Base-by-base conservation (phyloP, 2,329 filamentous ascomycete genomes). In the Aureobasidium sp. region DNA sequence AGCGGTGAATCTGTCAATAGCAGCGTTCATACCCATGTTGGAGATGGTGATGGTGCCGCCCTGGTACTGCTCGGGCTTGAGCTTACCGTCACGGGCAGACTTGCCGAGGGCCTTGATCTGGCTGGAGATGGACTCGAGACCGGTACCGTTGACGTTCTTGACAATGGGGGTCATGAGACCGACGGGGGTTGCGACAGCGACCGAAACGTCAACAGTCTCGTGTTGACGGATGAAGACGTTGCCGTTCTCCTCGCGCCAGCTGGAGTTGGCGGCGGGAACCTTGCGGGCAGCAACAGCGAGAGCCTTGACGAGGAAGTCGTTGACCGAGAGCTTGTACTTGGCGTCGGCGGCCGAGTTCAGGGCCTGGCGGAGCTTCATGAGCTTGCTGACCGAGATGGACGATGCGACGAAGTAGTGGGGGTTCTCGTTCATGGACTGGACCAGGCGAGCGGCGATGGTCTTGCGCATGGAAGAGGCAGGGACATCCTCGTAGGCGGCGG, bases 11-110 rank as follows among this genome's bases (percentile, higher is more conserved):
- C 92, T 86, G 79, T 97, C 92, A 66, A 99, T 88, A 55, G 94
- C 93, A 52, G 87, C 74, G 85, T 99, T 99, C 94, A 99, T 99
- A 78, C 94, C 94, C 94, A 99, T 96, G 86, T 99, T 99, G 80
- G 90, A 96, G 79, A 99, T 97, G 77, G 93, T 97, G 80, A 99
- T 96, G 75, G 91, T 96, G 75, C 94, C 94, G 62, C 94, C 94
- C 83, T 97, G 93, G 86, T 96, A 99, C 80, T 99, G 92, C 77
- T 99, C 93, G 52, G 94, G 94, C 88, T 97, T 97, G 71, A 99
- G 89, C 86, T 97, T 99, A 79, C 90, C 90, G 69, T 97, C 94
- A 65, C 91, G 86, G 65, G 94, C 94, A 75, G 91, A 90, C 86
- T 96, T 96, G 74, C 92, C 92, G 61, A 99, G 89, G 73, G 96